Conservation (phyloP, 176 grass and related monocot genomes). For the Musa beccarii region DNA sequence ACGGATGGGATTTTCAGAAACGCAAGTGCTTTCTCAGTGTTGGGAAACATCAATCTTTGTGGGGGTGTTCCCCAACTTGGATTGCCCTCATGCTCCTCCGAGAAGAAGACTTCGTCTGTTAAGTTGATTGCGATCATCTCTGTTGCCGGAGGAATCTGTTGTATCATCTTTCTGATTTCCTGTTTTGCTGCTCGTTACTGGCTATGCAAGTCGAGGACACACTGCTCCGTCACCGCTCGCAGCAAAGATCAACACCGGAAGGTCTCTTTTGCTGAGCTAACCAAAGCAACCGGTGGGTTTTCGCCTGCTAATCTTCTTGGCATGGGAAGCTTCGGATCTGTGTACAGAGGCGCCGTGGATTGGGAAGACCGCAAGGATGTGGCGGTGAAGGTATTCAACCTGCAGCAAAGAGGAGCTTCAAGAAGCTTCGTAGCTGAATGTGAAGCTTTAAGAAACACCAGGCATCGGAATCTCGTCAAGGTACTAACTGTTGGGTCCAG, state of each 20-base stretch:
- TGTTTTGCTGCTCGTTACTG: neutral
- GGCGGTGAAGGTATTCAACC: slow-evolving; percentile 49
- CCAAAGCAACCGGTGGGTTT: slow-evolving; percentile 41
- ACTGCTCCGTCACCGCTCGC: neutral
- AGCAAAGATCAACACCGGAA: slow-evolving; percentile 3
- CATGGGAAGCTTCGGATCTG: slow-evolving; percentile 28
- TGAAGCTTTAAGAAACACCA: slow-evolving; percentile 30
- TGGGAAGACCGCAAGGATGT: slow-evolving; percentile 11
- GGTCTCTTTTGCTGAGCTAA: slow-evolving; percentile 36
- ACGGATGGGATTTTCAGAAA: slow-evolving; percentile 5
- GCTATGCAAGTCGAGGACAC: neutral
- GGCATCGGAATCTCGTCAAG: slow-evolving; percentile 49
- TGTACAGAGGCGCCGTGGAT: slow-evolving; percentile 33
- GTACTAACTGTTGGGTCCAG: too few species aligned
- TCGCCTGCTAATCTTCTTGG: slow-evolving; percentile 34
- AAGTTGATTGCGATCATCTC: neutral
- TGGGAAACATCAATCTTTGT: slow-evolving; percentile 36
- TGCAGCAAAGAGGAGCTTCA: slow-evolving; percentile 28
- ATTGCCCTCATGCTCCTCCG: neutral
- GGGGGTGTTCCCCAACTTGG: slow-evolving; percentile 12
- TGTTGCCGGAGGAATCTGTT: neutral
- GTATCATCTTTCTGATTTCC: neutral
- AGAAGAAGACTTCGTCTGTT: neutral
- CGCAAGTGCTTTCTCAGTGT: neutral
- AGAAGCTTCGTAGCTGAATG: slow-evolving; percentile 57